Evolutionary conservation across 345 rosid species (phyloP).

Genomic region (Microthlaspi erraticum): DNA sequence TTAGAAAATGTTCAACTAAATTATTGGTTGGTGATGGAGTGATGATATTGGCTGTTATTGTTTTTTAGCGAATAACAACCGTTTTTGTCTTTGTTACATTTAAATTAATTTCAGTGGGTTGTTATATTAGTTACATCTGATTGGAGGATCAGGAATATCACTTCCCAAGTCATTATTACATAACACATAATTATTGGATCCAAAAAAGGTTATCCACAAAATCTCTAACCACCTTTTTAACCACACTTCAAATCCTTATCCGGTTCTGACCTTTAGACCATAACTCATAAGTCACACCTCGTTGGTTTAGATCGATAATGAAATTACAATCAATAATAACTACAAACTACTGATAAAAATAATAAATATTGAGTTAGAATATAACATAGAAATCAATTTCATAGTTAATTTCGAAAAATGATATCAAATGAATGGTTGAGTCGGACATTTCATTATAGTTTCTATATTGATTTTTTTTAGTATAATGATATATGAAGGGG

Average conservation of each 20-base stretch:
- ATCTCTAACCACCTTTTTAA: too few species aligned
- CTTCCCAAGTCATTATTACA: conserved; percentile 19
- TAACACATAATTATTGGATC: conserved; percentile 14
- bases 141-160: conserved; percentile 1
- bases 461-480: background rate
- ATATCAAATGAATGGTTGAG: background rate
- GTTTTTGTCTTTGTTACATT: conserved; percentile 6
- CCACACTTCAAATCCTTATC: background rate
- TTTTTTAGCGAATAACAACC: conserved; percentile 27
- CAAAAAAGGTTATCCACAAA: conserved; percentile 13
- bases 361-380: background rate
- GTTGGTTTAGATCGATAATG: background rate
- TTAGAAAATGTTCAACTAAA: background rate
- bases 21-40: conserved; percentile 19
- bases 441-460: background rate
- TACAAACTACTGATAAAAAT: background rate
- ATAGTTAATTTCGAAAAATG: background rate
- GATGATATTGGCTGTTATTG: conserved; percentile 29
- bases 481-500: background rate
- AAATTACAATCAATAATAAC: background rate
- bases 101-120: conserved; percentile 29
- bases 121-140: conserved; percentile 19
- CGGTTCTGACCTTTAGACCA: background rate
- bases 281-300: background rate
- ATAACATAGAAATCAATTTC: background rate